These are phyloP conservation scores for Globisporangium mamillatum DNA, from an alignment of 352 stramenopile species.

Conservation along the genomic window DNA sequence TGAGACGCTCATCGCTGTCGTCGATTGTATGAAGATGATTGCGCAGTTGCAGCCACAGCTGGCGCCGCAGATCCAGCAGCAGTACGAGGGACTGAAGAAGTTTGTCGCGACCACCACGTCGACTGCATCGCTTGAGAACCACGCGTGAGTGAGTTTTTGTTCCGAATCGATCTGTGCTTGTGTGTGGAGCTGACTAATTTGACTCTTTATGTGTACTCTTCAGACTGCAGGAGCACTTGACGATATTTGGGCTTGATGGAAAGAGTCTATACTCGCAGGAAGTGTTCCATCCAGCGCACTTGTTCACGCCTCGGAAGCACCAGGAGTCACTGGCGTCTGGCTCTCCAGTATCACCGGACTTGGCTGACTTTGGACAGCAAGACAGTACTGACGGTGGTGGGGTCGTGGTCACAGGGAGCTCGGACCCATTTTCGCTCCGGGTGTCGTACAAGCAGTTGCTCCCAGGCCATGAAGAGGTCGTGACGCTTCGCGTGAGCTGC, in stretches of 20 bases:
- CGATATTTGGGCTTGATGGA: not conserved
- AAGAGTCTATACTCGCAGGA: conserved; percentile 27
- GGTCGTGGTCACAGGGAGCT: conserved; percentile 49
- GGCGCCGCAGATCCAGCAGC: conserved; percentile 23
- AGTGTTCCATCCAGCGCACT: conserved; percentile 36
- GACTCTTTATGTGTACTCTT: not conserved
- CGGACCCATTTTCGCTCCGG: conserved; percentile 57
- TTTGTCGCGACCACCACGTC: not conserved
- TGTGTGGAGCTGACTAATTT: not conserved
- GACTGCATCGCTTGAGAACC: conserved; percentile 6
- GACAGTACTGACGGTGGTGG: conserved; percentile 3
- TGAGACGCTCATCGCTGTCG: conserved; percentile 35
- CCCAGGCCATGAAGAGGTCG: conserved; percentile 38
- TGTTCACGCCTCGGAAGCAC: conserved; percentile 31
- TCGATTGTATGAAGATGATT: conserved; percentile 37
- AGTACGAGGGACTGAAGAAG: conserved; percentile 27
- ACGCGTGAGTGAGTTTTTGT: conserved; percentile 6
- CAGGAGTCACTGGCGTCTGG: not conserved
- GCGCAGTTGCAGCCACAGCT: conserved; percentile 27
- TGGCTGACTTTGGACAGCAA: not conserved
- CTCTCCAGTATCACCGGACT: not conserved
- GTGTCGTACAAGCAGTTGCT: conserved; percentile 55
- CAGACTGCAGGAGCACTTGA: conserved; percentile 14
- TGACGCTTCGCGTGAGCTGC: conserved; percentile 48
- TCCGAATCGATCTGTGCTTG: too few species aligned